Percentiles rank a stretch among this genome's conserved stretches.
Evolutionary conservation across 345 rosid species (phyloP).

Genomic region (Corchorus olitorius): DNA sequence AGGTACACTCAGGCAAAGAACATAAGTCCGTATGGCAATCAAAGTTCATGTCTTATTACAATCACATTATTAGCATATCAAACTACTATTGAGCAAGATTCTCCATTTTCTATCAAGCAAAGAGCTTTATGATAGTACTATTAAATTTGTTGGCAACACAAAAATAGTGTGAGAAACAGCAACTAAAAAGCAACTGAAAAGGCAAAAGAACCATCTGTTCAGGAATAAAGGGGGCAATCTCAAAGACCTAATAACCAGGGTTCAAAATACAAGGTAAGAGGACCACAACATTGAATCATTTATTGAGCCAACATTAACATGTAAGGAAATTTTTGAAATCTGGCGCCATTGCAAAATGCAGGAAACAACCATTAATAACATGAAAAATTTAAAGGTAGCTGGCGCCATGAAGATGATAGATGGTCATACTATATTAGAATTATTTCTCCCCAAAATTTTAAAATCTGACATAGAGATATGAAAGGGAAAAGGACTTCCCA

Average conservation of each 20-base stretch:
- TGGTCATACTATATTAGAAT: no score
- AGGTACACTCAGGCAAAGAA: background rate
- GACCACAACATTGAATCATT: slow-evolving; percentile 30
- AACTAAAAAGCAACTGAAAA: slow-evolving; percentile 4
- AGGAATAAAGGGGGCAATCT: slow-evolving; percentile 5
- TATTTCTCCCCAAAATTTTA: background rate
- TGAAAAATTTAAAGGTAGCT: slow-evolving; percentile 19
- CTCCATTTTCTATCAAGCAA: background rate
- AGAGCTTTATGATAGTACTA: background rate
- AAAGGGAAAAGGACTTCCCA: slow-evolving; percentile 50
- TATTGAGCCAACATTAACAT: background rate
- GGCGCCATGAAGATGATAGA: slow-evolving; percentile 28
- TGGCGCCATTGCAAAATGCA: slow-evolving; percentile 34
- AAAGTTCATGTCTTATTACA: background rate
- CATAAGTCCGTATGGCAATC: background rate
- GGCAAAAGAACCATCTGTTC: slow-evolving; percentile 7
- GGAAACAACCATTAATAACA: background rate
- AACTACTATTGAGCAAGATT: background rate
- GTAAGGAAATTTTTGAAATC: slow-evolving; percentile 17
- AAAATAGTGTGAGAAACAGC: background rate
- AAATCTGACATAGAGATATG: slow-evolving; percentile 30
- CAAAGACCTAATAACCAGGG: background rate
- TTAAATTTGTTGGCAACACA: background rate
- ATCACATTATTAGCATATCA: background rate
- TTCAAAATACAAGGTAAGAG: slow-evolving; percentile 4